Evolutionary conservation across 495 filamentous ascomycete species (phyloP).

Genomic region (Talaromyces ruber): DNA sequence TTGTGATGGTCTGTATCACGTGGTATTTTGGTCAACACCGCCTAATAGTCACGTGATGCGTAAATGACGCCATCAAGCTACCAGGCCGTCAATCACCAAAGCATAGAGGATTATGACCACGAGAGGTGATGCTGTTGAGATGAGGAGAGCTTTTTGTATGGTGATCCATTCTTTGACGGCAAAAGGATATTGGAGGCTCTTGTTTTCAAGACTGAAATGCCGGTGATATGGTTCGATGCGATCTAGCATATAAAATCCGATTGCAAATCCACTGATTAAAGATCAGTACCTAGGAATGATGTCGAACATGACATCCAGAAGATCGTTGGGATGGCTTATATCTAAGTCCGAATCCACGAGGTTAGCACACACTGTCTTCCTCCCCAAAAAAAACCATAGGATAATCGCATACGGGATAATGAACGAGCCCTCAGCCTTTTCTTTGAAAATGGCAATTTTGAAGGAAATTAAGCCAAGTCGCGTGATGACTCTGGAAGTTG

Average conservation of each 20-base stretch:
- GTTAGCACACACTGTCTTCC: not conserved
- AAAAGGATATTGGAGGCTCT: constrained; percentile 62
- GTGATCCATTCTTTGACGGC: constrained; percentile 66
- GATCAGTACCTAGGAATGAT: not conserved
- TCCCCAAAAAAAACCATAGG: not conserved
- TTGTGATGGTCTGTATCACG: no score
- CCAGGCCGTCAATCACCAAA: constrained; percentile 63
- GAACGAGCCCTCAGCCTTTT: constrained; percentile 39
- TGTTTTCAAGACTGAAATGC: constrained; percentile 49
- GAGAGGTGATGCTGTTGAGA: constrained; percentile 50
- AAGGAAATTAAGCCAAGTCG: constrained; percentile 12
- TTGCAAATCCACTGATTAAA: constrained; percentile 31
- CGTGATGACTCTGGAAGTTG: not conserved
- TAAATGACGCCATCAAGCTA: no score
- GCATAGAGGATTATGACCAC: constrained; percentile 63
- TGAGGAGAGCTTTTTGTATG: constrained; percentile 44
- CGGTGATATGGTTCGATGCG: constrained; percentile 49
- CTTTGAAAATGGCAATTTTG: constrained; percentile 45
- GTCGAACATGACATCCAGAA: constrained; percentile 30
- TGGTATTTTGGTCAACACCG: no score
- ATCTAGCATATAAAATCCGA: constrained; percentile 46
- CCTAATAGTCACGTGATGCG: no score
- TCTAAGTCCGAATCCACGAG: constrained; percentile 19
- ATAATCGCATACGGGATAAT: constrained; percentile 40
- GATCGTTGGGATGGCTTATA: constrained; percentile 38